Base-by-base conservation (phyloP, 176 grass and related monocot species). In the Avena atlantica region DNA sequence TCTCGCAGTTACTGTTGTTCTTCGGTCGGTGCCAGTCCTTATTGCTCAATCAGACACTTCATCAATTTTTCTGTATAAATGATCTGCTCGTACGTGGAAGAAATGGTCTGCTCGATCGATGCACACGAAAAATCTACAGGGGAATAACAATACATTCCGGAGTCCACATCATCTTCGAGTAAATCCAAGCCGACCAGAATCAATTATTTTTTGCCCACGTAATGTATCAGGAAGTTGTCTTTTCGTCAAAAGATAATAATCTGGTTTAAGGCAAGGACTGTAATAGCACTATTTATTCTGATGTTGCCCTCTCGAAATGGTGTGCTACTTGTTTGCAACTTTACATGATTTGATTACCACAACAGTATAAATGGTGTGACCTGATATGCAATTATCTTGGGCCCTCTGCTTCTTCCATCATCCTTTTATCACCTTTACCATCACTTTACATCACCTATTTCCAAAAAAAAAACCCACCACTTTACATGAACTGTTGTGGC, bases 401-500 rank as follows among this genome's bases (percentile, higher is more conserved):
- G 20, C 0, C 7, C 34, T 17, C 70, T 57, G 48, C 60, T 76
- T 42, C n/a, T 86, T 21, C 44, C 16, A 45, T 74, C 8, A 13
- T 48, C 15, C 56, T 0, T 63, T 73, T 73, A 40, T 87, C 74
- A 44, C 29, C 45, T 61, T 36, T 66, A 48, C 12, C 61, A 51
- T 42, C 83, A n/a, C n/a, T n/a, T n/a, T n/a, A n/a, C n/a, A n/a
- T n/a, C n/a, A n/a, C n/a, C n/a, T n/a, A n/a, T n/a, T n/a, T n/a
- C n/a, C n/a, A n/a, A n/a, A n/a, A n/a, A n/a, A n/a, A n/a, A n/a
- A n/a, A n/a, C n/a, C n/a, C n/a, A n/a, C n/a, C n/a, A 59, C 60
- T 50, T 85, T 60, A 75, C 73, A 86, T 62, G 25, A 70, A 78
- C 44, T 76, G 79, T 42, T 66, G 75, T 60, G 48, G 48, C 85